Evolutionary conservation across 2,329 filamentous ascomycete species (phyloP).

Genomic region (Hypoxylon sp.): DNA sequence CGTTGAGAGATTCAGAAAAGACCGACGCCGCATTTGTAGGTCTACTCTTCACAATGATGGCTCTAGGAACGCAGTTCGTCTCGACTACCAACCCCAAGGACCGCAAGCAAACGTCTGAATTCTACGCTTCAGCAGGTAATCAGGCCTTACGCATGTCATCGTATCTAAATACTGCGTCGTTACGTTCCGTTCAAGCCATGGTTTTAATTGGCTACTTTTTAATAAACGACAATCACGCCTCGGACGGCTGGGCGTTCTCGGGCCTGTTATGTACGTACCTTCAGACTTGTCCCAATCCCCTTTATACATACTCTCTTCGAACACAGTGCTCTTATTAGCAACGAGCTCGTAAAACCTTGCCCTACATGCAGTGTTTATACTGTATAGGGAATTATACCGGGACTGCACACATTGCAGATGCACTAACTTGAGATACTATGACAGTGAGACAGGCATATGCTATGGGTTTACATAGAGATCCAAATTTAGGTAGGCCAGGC

Average conservation of each 20-base stretch:
- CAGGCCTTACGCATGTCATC: slow-evolving; percentile 79
- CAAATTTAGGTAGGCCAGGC: slow-evolving; percentile 68
- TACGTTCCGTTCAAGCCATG: slow-evolving; percentile 81
- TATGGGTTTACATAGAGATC: slow-evolving; percentile 82
- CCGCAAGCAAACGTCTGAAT: slow-evolving; percentile 79
- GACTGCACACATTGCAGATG: not conserved
- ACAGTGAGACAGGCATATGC: slow-evolving; percentile 80
- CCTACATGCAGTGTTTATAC: not conserved
- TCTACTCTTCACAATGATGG: slow-evolving; percentile 79
- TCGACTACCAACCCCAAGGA: slow-evolving; percentile 65
- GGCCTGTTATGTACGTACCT: slow-evolving; percentile 61
- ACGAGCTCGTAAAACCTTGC: not conserved
- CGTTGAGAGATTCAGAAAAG: slow-evolving; percentile 65
- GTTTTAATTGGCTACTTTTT: slow-evolving; percentile 84
- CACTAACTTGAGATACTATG: slow-evolving; percentile 18
- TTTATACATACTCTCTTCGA: not conserved
- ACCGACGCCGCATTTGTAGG: slow-evolving; percentile 75
- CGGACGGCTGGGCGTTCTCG: slow-evolving; percentile 83
- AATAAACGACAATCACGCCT: slow-evolving; percentile 86
- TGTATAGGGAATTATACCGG: not conserved
- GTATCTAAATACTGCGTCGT: slow-evolving; percentile 77
- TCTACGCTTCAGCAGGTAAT: slow-evolving; percentile 82
- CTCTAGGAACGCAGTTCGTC: slow-evolving; percentile 81
- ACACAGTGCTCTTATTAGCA: not conserved
- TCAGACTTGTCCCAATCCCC: not conserved